A percentile compares a stretch with the other conserved stretches of the same genome.
phyloP scores from a whole-genome alignment of 345 rosid species.

The Acer yangbiense region DNA sequence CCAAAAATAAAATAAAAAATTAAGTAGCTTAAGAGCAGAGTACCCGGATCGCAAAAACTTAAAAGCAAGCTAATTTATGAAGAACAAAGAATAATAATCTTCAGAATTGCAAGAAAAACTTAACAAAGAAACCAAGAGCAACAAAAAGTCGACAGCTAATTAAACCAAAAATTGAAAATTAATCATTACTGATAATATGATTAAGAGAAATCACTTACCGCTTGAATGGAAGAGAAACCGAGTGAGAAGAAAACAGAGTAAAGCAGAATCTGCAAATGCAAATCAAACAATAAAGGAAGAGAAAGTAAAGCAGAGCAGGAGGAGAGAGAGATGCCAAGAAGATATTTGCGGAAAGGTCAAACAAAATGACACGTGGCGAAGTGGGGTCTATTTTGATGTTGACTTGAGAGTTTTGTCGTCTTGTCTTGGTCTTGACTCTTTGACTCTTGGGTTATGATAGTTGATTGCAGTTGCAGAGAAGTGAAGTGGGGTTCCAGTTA shows the following conservation, averaged over 20 bases:
- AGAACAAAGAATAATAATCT: neutral
- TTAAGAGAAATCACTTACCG: slow-evolving; percentile 26
- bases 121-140: neutral
- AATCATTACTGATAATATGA: no score
- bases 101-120: neutral
- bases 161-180: neutral
- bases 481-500: neutral
- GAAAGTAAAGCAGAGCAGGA: slow-evolving; percentile 5
- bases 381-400: slow-evolving; percentile 9
- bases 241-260: neutral
- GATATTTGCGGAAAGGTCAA: slow-evolving; percentile 29
- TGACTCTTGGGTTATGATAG: slow-evolving; percentile 1
- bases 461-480: neutral
- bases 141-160: neutral
- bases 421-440: neutral
- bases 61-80: neutral
- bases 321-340: slow-evolving; percentile 20
- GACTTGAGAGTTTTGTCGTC: slow-evolving; percentile 7
- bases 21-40: neutral
- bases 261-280: neutral
- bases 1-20: neutral
- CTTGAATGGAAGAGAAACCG: slow-evolving; percentile 9
- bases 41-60: neutral
- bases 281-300: no score
- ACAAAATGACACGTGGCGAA: slow-evolving; percentile 18